Evolutionary conservation across 139 green algal genomes (phyloP), one percentile per base, ranked within the genome.

Genomic region (Choricystis sp.): DNA sequence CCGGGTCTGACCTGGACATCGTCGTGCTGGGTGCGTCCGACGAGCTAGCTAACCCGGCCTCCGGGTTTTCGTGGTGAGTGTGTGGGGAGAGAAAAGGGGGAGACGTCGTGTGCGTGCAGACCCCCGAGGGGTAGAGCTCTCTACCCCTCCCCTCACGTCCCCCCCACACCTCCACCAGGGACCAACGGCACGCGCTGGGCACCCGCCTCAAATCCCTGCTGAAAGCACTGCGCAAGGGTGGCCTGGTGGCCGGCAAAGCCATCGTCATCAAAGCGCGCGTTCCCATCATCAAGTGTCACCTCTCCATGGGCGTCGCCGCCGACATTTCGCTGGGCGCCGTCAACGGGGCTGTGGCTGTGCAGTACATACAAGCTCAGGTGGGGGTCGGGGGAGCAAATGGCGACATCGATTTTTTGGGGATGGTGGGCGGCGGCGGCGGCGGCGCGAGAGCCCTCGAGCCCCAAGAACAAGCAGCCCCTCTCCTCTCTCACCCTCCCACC

Each of bases 1-100:
- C 84, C n/a, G 81, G 83, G 3, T 76, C 68, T 26, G 86, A 94
- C 56, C 67, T 91, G 29, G 84, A 91, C 66, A 71, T 89, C 29
- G 81, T 84, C 2, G 62, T 89, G 14, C 66, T 89, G 24, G 74
- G 69, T 1, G 65, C 79, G 27, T 64, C 57, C 4, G 26, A 63
- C 23, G 28, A 72, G 27, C 66, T 82, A 64, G 26, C 57, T 0
- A 61, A 62, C 21, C 69, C 76, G 16, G 74, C 25, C 21, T 59
- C 27, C 16, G 76, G 76, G 2, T 82, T 78, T 61, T 52, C 40
- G 40, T 52, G 40, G n/a, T n/a, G n/a, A n/a, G n/a, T n/a, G n/a
- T n/a, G n/a, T n/a, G n/a, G n/a, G n/a, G n/a, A n/a, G n/a, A n/a
- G n/a, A n/a, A n/a, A n/a, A n/a, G n/a, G n/a, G n/a, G n/a, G n/a